Evolutionary conservation across 768 basidiomycete species (phyloP), one percentile per base, ranked within the genome.

Genomic region (Pisolithus orientalis): DNA sequence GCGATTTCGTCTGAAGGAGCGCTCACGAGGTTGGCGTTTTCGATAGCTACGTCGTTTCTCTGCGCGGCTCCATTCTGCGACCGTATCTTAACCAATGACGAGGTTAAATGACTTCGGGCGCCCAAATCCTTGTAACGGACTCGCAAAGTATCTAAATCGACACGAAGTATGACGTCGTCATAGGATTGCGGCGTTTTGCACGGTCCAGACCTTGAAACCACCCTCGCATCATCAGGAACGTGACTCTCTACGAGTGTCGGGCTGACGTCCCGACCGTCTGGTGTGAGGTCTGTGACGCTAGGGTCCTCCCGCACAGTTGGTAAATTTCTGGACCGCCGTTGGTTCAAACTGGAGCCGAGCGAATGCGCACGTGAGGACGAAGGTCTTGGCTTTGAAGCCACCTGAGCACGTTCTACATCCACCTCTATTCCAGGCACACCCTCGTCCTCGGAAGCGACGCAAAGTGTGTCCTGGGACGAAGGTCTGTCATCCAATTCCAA

Each of bases 1-100:
- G 80, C 87, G 11, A 74, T 78, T 13, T 70, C 75, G 13, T 78
- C 72, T 47, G 85, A 79, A 31, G 80, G 74, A 8, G 75, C 73
- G 9, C 64, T 67, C 17, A 63, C 65, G 6, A 69, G 57, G 39
- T 69, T 67, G 2, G 65, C 67, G 9, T 58, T 59, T 7, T 60
- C 61, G 25, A 69, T 39, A 6, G 59, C 65, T 1, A 62, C 57
- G 32, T 57, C 59, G n/a, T 64, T 34, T n/a, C 57, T 58, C 6
- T 56, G 55, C 14, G 47, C 55, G 0, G 55, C 46, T 8, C 17
- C 14, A 52, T 50, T 24, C 38, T 45, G 34, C 10, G 49, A 25
- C n/a, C 53, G 31, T 5, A 44, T 6, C 10, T 24, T 24, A 43
- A 25, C 32, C 0, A 50, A 34, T 6, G 54, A 47, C 0, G 43